These are phyloP conservation scores for Scheffersomyces insectosa DNA, from an alignment of 1,139 yeast genomes.

Conservation along the genomic window DNA sequence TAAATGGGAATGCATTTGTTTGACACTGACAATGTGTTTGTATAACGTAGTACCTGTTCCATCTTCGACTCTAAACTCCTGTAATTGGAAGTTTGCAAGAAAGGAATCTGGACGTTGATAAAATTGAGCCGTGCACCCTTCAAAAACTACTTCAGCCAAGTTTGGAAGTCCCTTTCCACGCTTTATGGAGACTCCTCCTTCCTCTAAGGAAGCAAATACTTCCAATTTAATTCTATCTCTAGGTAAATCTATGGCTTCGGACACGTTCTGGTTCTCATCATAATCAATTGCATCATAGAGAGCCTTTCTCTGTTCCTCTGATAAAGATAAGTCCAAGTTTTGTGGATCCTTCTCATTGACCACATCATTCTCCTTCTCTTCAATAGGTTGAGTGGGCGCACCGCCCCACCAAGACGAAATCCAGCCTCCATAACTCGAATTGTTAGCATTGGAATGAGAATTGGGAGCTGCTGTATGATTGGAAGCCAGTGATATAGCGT, in stretches of 20 bases:
- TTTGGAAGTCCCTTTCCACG: slow-evolving; percentile 37
- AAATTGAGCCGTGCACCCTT: slow-evolving; percentile 75
- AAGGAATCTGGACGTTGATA: slow-evolving; percentile 81
- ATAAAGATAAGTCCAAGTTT: slow-evolving; percentile 39
- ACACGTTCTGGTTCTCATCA: slow-evolving; percentile 62
- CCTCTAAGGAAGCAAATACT: slow-evolving; percentile 64
- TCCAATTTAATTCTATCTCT: slow-evolving; percentile 70
- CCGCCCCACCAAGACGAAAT: slow-evolving; percentile 25
- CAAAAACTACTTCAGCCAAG: slow-evolving; percentile 78
- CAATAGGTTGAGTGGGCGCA: slow-evolving; percentile 1
- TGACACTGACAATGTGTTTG: slow-evolving; percentile 87
- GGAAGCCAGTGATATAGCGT: slow-evolving; percentile 15
- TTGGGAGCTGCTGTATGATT: neutral
- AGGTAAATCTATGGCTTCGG: slow-evolving; percentile 65
- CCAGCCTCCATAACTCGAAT: slow-evolving; percentile 22
- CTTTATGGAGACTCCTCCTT: slow-evolving; percentile 74
- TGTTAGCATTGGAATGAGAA: neutral
- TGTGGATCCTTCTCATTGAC: slow-evolving; percentile 16
- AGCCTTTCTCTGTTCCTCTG: slow-evolving; percentile 75
- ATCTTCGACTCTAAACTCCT: slow-evolving; percentile 84
- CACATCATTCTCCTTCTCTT: slow-evolving; percentile 7
- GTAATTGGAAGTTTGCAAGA: slow-evolving; percentile 67
- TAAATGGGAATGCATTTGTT: slow-evolving; percentile 48
- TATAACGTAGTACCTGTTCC: slow-evolving; percentile 74
- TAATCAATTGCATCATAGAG: slow-evolving; percentile 92